Percentiles rank a stretch among this genome's conserved stretches.
phyloP scores from a whole-genome alignment of 225 moss, liverwort and hornwort genomes.

The Pleurozium schreberi region DNA sequence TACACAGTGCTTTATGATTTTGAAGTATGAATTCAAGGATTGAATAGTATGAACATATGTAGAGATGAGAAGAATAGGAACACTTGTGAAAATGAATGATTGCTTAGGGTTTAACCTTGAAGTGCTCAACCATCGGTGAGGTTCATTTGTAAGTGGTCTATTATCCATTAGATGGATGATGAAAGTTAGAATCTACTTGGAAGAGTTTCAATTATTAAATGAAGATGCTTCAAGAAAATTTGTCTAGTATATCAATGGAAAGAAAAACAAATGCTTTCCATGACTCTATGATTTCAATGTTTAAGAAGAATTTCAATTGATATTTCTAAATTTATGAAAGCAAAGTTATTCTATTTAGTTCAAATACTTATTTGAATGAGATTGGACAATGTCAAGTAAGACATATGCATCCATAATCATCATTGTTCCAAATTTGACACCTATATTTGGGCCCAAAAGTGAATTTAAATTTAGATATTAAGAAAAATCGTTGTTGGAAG shows the following conservation, averaged over 20 bases:
- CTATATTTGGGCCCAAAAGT: background rate
- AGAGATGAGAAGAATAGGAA: background rate
- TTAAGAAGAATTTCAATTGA: background rate
- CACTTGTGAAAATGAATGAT: background rate
- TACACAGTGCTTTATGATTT: background rate
- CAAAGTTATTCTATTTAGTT: background rate
- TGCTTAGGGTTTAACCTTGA: background rate
- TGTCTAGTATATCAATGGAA: background rate
- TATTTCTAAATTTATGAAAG: background rate
- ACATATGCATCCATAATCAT: no score
- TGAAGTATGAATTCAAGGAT: no score
- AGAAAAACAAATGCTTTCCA: background rate
- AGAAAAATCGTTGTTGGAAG: rapidly evolving
- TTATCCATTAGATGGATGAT: background rate
- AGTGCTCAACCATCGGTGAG: rapidly evolving
- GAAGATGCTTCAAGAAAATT: background rate
- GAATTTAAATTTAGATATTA: background rate
- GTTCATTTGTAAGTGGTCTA: rapidly evolving
- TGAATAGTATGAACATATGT: background rate
- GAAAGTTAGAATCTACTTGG: no score
- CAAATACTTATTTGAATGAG: background rate
- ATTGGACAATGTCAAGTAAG: rapidly evolving
- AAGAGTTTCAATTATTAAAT: background rate
- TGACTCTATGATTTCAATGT: background rate
- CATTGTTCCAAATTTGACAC: background rate